A percentile compares a stretch with the other conserved stretches of the same genome.
Evolutionary conservation across 2,329 filamentous ascomycete genomes (phyloP).

Genomic region (Fusarium hainanense): DNA sequence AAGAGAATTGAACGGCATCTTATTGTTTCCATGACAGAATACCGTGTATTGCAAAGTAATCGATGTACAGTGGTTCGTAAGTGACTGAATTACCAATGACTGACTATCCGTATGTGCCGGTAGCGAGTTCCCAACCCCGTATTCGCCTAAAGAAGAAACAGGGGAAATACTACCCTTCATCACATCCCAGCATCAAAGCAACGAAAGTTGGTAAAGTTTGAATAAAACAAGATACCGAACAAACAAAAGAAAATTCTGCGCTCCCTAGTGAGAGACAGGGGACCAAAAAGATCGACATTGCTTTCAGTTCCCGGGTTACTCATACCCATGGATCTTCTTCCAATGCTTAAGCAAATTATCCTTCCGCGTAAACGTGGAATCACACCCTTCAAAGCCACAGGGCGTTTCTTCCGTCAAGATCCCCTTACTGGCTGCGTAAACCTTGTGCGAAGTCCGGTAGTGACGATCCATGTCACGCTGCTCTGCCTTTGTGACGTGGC

Average conservation of each 20-base stretch:
- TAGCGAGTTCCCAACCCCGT: neutral
- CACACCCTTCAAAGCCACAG: slow-evolving; percentile 20
- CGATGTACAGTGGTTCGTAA: neutral
- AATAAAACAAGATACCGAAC: slow-evolving; percentile 14
- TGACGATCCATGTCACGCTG: slow-evolving; percentile 44
- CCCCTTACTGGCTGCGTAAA: slow-evolving; percentile 19
- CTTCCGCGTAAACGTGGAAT: slow-evolving; percentile 20
- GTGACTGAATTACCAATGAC: neutral
- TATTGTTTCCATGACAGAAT: slow-evolving; percentile 18
- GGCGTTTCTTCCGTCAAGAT: neutral
- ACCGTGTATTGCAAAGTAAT: slow-evolving; percentile 12
- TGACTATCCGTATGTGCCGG: neutral
- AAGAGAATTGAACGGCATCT: slow-evolving; percentile 28
- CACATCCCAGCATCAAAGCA: neutral
- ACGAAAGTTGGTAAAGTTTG: slow-evolving; percentile 21
- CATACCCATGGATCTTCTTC: slow-evolving; percentile 23
- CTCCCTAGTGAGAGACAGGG: neutral
- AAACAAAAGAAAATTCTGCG: neutral
- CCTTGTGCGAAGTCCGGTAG: slow-evolving; percentile 31
- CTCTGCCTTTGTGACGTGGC: slow-evolving; percentile 28
- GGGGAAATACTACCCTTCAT: neutral
- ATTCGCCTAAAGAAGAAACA: slow-evolving; percentile 6
- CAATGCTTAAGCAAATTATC: slow-evolving; percentile 40
- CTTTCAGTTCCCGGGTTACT: neutral
- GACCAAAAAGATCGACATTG: neutral